A percentile compares a stretch with the other conserved stretches of the same genome.
phyloP scores from a whole-genome alignment of 148 eudicot genomes.

The Agrostemma githago region DNA sequence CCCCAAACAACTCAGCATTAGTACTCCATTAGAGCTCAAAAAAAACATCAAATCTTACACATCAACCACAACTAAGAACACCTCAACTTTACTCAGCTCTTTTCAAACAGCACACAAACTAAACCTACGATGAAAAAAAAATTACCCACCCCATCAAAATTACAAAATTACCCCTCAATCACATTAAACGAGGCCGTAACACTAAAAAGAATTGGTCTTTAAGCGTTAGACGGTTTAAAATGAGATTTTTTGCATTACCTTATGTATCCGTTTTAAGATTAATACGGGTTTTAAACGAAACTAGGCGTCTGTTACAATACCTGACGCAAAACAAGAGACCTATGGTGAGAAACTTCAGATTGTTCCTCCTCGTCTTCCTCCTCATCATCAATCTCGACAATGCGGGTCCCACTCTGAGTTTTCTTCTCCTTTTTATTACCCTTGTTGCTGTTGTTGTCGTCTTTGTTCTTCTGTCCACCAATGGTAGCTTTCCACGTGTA shows the following conservation, averaged over 20 bases:
- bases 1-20: background rate
- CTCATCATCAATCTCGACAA: constrained; percentile 68
- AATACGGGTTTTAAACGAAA: too few species aligned
- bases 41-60: background rate
- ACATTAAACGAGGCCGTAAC: background rate
- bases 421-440: constrained; percentile 25
- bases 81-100: background rate
- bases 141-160: too few species aligned
- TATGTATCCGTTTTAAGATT: too few species aligned
- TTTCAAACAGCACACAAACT: too few species aligned
- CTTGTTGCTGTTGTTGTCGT: constrained; percentile 28
- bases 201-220: too few species aligned
- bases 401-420: constrained; percentile 29
- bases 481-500: constrained; percentile 62
- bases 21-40: background rate
- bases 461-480: constrained; percentile 33
- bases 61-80: background rate
- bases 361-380: background rate
- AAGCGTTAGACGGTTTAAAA: too few species aligned
- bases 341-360: constrained; percentile 34
- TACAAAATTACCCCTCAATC: background rate
- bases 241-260: too few species aligned
- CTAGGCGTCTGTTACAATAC: constrained; percentile 16
- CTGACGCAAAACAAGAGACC: constrained; percentile 64
- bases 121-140: too few species aligned